These are phyloP conservation scores for Penicillium sp. DNA, from an alignment of 2,329 filamentous ascomycete genomes.

Conservation along the genomic window DNA sequence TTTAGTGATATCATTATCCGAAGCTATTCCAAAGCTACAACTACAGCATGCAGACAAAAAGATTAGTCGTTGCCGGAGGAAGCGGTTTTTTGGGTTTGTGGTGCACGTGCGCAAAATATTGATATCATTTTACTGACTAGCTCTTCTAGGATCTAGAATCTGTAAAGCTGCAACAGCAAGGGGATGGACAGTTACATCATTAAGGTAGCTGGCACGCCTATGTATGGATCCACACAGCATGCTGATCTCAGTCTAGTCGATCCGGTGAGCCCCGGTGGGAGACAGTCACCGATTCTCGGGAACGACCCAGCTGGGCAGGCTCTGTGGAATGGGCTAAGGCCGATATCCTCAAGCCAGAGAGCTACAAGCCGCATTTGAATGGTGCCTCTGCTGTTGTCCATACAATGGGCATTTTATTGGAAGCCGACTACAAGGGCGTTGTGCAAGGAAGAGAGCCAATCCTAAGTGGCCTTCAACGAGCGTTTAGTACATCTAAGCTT, in stretches of 20 bases:
- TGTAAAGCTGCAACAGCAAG: conserved; percentile 83
- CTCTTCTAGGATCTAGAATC: conserved; percentile 64
- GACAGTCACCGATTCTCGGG: conserved; percentile 66
- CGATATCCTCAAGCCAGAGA: conserved; percentile 78
- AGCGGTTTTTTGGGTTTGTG: conserved; percentile 80
- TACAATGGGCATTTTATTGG: conserved; percentile 91
- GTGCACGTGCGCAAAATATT: neutral
- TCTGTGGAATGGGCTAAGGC: conserved; percentile 83
- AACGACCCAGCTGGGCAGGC: conserved; percentile 75
- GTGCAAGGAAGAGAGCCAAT: conserved; percentile 79
- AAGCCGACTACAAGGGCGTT: conserved; percentile 96
- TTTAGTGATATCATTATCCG: conserved; percentile 6
- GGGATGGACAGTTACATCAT: conserved; percentile 88
- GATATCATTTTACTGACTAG: conserved; percentile 12
- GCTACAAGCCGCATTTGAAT: conserved; percentile 73
- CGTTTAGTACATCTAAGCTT: conserved; percentile 66
- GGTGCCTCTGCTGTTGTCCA: conserved; percentile 85
- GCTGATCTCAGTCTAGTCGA: conserved; percentile 57
- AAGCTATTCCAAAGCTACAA: conserved; percentile 13
- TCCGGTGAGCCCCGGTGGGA: conserved; percentile 88
- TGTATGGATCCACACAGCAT: neutral
- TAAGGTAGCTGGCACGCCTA: conserved; percentile 63
- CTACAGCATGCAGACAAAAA: conserved; percentile 60
- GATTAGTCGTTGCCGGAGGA: conserved; percentile 85
- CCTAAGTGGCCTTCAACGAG: conserved; percentile 71